phyloP scores from a whole-genome alignment of 2,329 filamentous ascomycete species.

The Malbranchea zuffiana region DNA sequence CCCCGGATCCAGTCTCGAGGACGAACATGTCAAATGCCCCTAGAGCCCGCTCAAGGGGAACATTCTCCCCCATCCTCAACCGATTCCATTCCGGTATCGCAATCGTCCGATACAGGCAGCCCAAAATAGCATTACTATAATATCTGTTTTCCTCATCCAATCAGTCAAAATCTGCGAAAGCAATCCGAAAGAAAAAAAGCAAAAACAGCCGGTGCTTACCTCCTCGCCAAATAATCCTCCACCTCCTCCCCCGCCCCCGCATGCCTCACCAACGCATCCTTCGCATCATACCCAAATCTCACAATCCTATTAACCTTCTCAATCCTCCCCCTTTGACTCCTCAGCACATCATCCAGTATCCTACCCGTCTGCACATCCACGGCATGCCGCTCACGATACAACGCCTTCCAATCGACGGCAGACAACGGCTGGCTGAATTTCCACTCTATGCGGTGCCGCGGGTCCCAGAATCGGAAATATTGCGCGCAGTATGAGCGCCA shows the following conservation, averaged over 20 bases:
- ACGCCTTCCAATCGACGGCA: constrained; percentile 60
- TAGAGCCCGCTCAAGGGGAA: constrained; percentile 61
- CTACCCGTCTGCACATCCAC: constrained; percentile 43
- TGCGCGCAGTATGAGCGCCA: constrained; percentile 67
- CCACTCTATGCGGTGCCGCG: constrained; percentile 47
- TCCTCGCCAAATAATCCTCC: constrained; percentile 62
- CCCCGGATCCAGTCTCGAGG: constrained; percentile 58
- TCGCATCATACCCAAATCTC: constrained; percentile 69
- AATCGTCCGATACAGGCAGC: constrained; percentile 67
- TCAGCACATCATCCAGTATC: constrained; percentile 57
- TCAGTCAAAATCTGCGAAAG: constrained; percentile 5
- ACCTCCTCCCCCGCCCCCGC: constrained; percentile 47
- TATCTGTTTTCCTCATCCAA: constrained; percentile 51
- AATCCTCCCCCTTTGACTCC: constrained; percentile 58
- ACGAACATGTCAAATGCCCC: constrained; percentile 86
- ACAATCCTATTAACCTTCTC: constrained; percentile 61
- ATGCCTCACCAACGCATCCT: constrained; percentile 67
- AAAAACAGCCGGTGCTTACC: constrained; percentile 6
- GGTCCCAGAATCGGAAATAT: constrained; percentile 65
- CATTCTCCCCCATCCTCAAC: constrained; percentile 40
- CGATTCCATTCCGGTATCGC: constrained; percentile 68
- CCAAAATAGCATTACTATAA: constrained; percentile 62
- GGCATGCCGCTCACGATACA: constrained; percentile 49
- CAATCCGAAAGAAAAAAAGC: constrained; percentile 13
- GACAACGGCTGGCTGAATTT: constrained; percentile 46